Evolutionary conservation across 2,329 filamentous ascomycete species (phyloP).

Genomic region (Neurospora sp.): DNA sequence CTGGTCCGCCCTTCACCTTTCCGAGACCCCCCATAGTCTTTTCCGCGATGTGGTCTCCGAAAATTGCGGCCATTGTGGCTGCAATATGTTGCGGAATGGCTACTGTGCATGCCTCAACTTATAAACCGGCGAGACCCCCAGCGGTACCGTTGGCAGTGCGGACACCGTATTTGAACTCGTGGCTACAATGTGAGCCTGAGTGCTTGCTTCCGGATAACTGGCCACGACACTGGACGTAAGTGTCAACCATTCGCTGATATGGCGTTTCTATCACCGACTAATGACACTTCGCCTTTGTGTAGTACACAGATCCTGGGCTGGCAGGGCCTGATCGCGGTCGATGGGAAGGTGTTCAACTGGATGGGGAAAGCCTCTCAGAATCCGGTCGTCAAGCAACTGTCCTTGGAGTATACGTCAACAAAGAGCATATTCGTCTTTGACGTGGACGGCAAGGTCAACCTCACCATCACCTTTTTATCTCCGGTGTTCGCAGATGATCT

Average conservation of each 20-base stretch:
- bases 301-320: slow-evolving; percentile 48
- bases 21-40: not conserved
- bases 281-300: slow-evolving; percentile 11
- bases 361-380: slow-evolving; percentile 48
- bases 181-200: slow-evolving; percentile 53
- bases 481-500: slow-evolving; percentile 59
- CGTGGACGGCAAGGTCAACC: slow-evolving; percentile 47
- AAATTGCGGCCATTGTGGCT: not conserved
- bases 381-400: slow-evolving; percentile 46
- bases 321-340: slow-evolving; percentile 61
- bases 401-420: slow-evolving; percentile 63
- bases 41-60: not conserved
- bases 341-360: slow-evolving; percentile 51
- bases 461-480: slow-evolving; percentile 63
- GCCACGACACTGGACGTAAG: slow-evolving; percentile 60
- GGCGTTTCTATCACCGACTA: not conserved
- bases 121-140: slow-evolving; percentile 23
- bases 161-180: slow-evolving; percentile 65
- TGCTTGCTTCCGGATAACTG: slow-evolving; percentile 60
- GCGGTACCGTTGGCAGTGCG: slow-evolving; percentile 57
- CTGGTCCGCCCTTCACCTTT: not conserved
- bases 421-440: slow-evolving; percentile 60
- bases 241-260: slow-evolving; percentile 8
- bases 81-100: not conserved
- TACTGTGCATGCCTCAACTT: slow-evolving; percentile 14